Evolutionary conservation across 352 stramenopile genomes (phyloP).

Genomic region (Thalassiosira exigua): DNA sequence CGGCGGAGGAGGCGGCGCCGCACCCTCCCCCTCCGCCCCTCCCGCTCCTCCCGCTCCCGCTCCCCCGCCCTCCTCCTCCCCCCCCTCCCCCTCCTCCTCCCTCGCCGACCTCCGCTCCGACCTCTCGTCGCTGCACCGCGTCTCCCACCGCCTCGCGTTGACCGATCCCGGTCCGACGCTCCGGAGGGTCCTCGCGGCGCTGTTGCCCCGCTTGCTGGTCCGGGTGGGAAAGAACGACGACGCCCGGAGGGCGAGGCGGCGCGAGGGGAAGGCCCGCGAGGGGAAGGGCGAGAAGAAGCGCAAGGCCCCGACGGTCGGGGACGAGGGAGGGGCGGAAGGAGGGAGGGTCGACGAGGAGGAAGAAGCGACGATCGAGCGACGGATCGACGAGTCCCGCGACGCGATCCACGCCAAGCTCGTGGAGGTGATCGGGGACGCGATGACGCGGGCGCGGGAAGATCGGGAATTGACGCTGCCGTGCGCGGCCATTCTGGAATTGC

Average conservation of each 20-base stretch:
- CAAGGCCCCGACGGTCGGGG: not conserved
- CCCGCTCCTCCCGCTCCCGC: too few relatives aligned
- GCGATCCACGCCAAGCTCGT: conserved; percentile 75
- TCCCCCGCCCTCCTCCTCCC: too few relatives aligned
- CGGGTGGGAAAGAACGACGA: conserved; percentile 79
- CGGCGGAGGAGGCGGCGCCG: too few relatives aligned
- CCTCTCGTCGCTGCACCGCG: conserved; percentile 63
- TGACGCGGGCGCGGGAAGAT: conserved; percentile 80
- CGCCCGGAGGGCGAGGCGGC: conserved; percentile 18
- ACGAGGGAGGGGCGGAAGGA: not conserved
- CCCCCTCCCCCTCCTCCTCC: too few relatives aligned
- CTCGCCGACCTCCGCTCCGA: conserved; percentile 52
- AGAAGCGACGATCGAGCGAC: conserved; percentile 11
- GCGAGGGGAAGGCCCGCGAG: not conserved
- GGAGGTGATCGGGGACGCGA: conserved; percentile 76
- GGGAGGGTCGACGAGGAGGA: not conserved
- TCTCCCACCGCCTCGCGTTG: conserved; percentile 77
- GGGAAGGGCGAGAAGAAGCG: conserved; percentile 13
- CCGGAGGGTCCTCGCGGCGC: conserved; percentile 61
- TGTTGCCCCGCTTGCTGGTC: conserved; percentile 71
- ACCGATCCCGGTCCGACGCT: conserved; percentile 59
- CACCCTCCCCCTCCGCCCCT: too few relatives aligned
- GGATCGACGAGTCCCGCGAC: conserved; percentile 38
- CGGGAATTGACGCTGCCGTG: conserved; percentile 62
- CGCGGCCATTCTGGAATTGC: conserved; percentile 65